A percentile compares a stretch with the other conserved stretches of the same genome.
These are phyloP conservation scores for Rutstroemia sp. DNA, from an alignment of 2,329 filamentous ascomycete species.

Conservation along the genomic window DNA sequence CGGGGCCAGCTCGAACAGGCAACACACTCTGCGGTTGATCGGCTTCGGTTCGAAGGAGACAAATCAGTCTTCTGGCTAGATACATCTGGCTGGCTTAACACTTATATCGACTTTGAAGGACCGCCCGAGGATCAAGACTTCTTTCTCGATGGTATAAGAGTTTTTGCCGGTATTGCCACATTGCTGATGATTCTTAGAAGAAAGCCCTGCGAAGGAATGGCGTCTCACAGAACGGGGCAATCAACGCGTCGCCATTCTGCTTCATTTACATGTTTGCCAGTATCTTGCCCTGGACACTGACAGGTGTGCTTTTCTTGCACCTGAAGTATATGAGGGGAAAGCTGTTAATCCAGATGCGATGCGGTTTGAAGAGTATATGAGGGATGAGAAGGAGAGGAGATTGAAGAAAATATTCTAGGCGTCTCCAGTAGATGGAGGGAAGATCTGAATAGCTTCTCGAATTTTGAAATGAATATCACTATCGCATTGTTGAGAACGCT, in stretches of 20 bases:
- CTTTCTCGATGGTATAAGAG: constrained; percentile 24
- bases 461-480: too few species aligned
- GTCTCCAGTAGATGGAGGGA: background rate
- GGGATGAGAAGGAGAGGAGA: constrained; percentile 19
- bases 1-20: constrained; percentile 29
- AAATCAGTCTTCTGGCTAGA: constrained; percentile 33
- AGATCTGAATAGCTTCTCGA: background rate
- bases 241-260: constrained; percentile 31
- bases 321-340: constrained; percentile 22
- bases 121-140: constrained; percentile 24
- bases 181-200: constrained; percentile 10
- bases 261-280: constrained; percentile 32
- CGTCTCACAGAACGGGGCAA: constrained; percentile 30
- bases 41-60: constrained; percentile 31
- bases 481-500: too few species aligned
- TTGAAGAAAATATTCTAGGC: constrained; percentile 20
- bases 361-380: constrained; percentile 16
- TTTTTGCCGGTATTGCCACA: background rate
- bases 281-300: constrained; percentile 29
- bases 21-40: constrained; percentile 29
- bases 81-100: constrained; percentile 34
- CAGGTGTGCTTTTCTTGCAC: constrained; percentile 30
- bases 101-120: constrained; percentile 18
- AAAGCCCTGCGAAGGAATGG: constrained; percentile 23
- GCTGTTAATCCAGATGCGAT: constrained; percentile 14